Conservation (phyloP, 345 rosid species). For the Chamaenerion angustifolium region DNA sequence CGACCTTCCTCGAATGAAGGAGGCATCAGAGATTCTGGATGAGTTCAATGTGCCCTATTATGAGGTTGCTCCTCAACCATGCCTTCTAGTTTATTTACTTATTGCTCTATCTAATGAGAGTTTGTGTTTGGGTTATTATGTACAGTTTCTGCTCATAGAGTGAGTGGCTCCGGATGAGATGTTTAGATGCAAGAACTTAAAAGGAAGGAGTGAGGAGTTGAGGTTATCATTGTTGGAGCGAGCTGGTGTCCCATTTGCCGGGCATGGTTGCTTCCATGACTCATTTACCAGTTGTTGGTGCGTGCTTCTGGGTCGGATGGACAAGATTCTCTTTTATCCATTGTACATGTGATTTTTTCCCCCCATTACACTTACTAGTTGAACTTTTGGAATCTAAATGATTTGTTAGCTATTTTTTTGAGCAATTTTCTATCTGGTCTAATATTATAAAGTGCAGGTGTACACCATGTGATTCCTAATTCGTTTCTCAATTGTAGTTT, state of each 20-base stretch:
- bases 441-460: no score
- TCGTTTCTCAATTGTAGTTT: no score
- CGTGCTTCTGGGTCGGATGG: slow-evolving; percentile 80
- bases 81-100: neutral
- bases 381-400: no score
- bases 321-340: slow-evolving; percentile 83
- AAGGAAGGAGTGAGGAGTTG: slow-evolving; percentile 46
- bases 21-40: slow-evolving; percentile 56
- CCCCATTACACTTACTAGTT: no score
- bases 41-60: slow-evolving; percentile 55
- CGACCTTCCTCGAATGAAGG: slow-evolving; percentile 95
- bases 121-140: no score
- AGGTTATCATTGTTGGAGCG: slow-evolving; percentile 94
- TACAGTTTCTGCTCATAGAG: slow-evolving; percentile 89
- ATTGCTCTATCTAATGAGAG: neutral
- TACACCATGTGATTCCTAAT: no score
- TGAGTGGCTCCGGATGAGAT: slow-evolving; percentile 78
- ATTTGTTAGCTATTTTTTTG: no score
- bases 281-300: slow-evolving; percentile 84
- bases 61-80: slow-evolving; percentile 35
- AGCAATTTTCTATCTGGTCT: no score
- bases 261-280: slow-evolving; percentile 96
- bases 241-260: slow-evolving; percentile 95
- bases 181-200: slow-evolving; percentile 67
- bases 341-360: slow-evolving; percentile 55